phyloP scores from a whole-genome alignment of 768 basidiomycete species.

The Leccinellum rugosiceps region DNA sequence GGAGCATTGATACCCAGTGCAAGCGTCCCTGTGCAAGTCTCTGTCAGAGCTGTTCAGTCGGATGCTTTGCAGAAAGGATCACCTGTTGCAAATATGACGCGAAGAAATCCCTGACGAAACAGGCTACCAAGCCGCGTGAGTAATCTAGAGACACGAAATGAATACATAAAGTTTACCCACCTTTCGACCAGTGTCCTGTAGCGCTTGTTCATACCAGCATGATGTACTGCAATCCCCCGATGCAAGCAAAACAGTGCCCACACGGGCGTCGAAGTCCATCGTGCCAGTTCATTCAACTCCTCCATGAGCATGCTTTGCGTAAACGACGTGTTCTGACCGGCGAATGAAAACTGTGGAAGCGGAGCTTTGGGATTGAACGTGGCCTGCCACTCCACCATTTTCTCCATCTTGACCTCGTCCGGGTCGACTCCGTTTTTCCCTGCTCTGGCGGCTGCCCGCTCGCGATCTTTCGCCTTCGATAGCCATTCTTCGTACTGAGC shows the following conservation, averaged over 20 bases:
- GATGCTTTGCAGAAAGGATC: not conserved
- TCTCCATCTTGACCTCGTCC: slow-evolving; percentile 23
- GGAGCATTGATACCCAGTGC: slow-evolving; percentile 78
- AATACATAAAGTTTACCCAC: slow-evolving; percentile 26
- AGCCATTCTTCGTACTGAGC: slow-evolving; percentile 51
- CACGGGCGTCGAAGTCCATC: slow-evolving; percentile 31
- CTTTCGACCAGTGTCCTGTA: slow-evolving; percentile 60
- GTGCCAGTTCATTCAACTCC: slow-evolving; percentile 40
- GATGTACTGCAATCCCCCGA: slow-evolving; percentile 68
- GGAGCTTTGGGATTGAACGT: slow-evolving; percentile 59
- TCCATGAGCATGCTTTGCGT: slow-evolving; percentile 46
- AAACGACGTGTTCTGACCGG: slow-evolving; percentile 40
- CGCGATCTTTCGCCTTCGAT: slow-evolving; percentile 43
- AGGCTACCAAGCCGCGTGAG: slow-evolving; percentile 23
- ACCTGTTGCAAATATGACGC: slow-evolving; percentile 68
- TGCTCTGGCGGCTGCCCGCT: slow-evolving; percentile 40
- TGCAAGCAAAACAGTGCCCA: slow-evolving; percentile 49
- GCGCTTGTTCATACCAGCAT: slow-evolving; percentile 62
- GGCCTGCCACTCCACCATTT: slow-evolving; percentile 42
- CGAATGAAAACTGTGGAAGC: slow-evolving; percentile 58
- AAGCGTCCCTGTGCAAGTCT: slow-evolving; percentile 47
- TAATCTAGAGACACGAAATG: not conserved
- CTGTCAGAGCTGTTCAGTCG: not conserved
- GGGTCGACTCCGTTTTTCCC: slow-evolving; percentile 37
- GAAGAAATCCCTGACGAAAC: slow-evolving; percentile 60